phyloP scores from a whole-genome alignment of 2,329 filamentous ascomycete species.

The Colletotrichum lupini region DNA sequence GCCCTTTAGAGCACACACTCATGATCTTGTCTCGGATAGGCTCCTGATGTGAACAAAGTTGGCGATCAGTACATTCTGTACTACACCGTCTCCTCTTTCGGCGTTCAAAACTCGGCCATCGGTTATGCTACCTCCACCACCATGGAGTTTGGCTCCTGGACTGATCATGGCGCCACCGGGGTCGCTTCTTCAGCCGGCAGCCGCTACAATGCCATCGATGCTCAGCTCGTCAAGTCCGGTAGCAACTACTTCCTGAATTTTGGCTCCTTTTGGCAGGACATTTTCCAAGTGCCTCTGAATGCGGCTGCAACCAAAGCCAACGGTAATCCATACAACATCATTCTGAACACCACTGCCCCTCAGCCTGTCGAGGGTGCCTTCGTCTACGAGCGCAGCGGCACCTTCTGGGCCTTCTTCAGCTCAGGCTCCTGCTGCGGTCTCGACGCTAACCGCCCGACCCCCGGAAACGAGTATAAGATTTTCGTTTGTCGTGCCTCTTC shows the following conservation, averaged over 20 bases:
- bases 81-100: slow-evolving; percentile 73
- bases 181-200: slow-evolving; percentile 55
- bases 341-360: slow-evolving; percentile 60
- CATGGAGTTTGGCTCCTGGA: slow-evolving; percentile 67
- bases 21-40: slow-evolving; percentile 50
- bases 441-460: slow-evolving; percentile 59
- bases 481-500: slow-evolving; percentile 69
- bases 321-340: slow-evolving; percentile 54
- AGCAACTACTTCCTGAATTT: slow-evolving; percentile 65
- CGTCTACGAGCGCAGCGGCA: slow-evolving; percentile 64
- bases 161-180: slow-evolving; percentile 66
- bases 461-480: slow-evolving; percentile 74
- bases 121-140: slow-evolving; percentile 61
- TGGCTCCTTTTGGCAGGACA: slow-evolving; percentile 75
- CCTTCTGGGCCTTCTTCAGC: slow-evolving; percentile 75
- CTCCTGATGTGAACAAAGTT: slow-evolving; percentile 71
- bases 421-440: slow-evolving; percentile 72
- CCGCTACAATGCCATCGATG: slow-evolving; percentile 71
- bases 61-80: slow-evolving; percentile 73
- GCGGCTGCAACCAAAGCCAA: slow-evolving; percentile 44
- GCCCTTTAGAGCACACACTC: not conserved
- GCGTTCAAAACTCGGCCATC: slow-evolving; percentile 70
- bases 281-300: slow-evolving; percentile 68
- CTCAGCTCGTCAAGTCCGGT: slow-evolving; percentile 58
- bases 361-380: slow-evolving; percentile 68